phyloP scores from a whole-genome alignment of 805 yeast genomes.

The Teunomyces panamensis region DNA sequence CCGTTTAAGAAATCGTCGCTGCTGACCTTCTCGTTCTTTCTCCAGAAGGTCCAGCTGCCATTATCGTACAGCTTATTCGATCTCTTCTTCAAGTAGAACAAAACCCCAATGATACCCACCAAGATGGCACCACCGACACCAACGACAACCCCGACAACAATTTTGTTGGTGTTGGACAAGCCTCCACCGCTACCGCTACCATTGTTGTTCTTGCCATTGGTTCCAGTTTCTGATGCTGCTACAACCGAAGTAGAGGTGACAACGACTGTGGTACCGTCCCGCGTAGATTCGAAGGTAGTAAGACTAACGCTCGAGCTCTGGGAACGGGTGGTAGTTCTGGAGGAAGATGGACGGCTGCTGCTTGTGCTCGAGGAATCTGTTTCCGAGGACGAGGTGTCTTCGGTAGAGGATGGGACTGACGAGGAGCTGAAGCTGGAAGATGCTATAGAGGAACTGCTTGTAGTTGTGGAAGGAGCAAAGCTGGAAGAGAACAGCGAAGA shows the following conservation, averaged over 20 bases:
- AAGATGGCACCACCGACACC: conserved; percentile 45
- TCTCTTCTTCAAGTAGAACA: conserved; percentile 36
- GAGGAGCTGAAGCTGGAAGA: neutral
- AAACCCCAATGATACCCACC: conserved; percentile 30
- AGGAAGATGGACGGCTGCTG: neutral
- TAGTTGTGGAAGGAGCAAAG: neutral
- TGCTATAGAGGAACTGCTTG: neutral
- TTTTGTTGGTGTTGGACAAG: conserved; percentile 39
- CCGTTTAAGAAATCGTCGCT: conserved; percentile 43
- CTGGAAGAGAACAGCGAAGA: conserved; percentile 3
- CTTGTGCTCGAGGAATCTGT: neutral
- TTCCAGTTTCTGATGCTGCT: conserved; percentile 14
- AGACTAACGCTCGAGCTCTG: conserved; percentile 1
- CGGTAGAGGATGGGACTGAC: neutral
- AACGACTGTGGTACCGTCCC: conserved; percentile 35
- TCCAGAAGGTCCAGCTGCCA: conserved; percentile 48
- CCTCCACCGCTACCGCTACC: conserved; percentile 26
- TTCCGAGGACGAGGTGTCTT: neutral
- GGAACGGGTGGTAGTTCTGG: neutral
- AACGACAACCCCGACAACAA: conserved; percentile 47
- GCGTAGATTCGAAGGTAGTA: conserved; percentile 32
- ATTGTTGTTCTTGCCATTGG: conserved; percentile 13
- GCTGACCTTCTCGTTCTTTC: conserved; percentile 42
- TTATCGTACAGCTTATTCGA: conserved; percentile 22
- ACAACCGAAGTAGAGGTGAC: conserved; percentile 39